Percentiles rank a stretch among this genome's conserved stretches.
Conservation (phyloP, 1,284 basidiomycete species). For the Ustanciosporium gigantosporum region DNA sequence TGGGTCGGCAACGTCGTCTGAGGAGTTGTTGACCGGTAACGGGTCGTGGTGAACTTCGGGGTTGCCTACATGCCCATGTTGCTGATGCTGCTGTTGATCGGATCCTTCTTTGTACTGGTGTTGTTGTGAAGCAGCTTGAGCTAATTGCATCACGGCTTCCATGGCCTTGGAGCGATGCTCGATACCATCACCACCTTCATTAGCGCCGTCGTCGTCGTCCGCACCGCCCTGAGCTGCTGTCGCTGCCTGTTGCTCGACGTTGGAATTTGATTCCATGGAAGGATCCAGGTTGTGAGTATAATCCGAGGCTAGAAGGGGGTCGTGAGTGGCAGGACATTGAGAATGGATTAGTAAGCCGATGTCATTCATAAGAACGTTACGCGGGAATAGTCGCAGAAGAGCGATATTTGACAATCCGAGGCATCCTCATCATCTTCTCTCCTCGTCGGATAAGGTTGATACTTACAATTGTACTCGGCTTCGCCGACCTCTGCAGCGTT, state of each 20-base stretch:
- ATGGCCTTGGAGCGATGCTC: slow-evolving; percentile 7
- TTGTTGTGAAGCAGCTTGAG: slow-evolving; percentile 37
- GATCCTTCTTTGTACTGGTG: slow-evolving; percentile 23
- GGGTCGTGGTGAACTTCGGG: slow-evolving; percentile 11
- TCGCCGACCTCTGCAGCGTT: too few relatives aligned
- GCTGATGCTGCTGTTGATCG: slow-evolving; percentile 9
- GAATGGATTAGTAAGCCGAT: neutral
- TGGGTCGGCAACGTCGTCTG: neutral
- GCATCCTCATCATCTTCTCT: neutral
- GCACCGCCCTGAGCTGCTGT: slow-evolving; percentile 1
- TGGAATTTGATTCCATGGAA: neutral
- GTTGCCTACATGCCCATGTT: slow-evolving; percentile 16
- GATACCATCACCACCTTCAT: too few relatives aligned
- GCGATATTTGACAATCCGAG: too few relatives aligned
- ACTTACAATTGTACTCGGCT: too few relatives aligned
- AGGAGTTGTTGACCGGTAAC: slow-evolving; percentile 13
- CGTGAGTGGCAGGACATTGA: too few relatives aligned
- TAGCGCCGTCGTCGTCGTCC: slow-evolving; percentile 3
- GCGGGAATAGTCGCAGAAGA: too few relatives aligned
- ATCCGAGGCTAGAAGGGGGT: slow-evolving; percentile 23
- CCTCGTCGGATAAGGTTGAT: too few relatives aligned
- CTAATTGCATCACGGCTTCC: slow-evolving; percentile 40
- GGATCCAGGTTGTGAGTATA: slow-evolving; percentile 35
- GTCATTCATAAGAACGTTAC: too few relatives aligned
- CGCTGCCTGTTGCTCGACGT: neutral